Base-by-base conservation (phyloP, 2,329 filamentous ascomycete species). In the Alternaria infectoria region DNA sequence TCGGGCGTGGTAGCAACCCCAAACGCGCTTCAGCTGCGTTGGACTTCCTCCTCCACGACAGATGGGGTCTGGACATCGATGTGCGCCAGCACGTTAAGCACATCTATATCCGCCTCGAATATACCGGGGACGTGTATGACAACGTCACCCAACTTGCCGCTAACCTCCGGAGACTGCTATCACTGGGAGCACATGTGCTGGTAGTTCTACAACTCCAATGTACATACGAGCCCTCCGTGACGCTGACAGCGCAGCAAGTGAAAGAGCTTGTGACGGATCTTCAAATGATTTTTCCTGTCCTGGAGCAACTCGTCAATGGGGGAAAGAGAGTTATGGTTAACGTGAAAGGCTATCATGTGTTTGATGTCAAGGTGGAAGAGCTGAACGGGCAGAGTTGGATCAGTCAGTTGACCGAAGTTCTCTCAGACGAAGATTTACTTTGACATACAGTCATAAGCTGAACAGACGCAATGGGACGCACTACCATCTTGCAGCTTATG, bases 191-290 rank as follows among this genome's bases (percentile, higher is more conserved):
- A 3, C 3, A 17, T 40, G 8, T 1, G 32, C 32, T 15, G 4
- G 32, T 40, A 1, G 9, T 40, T 5, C 2, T 40, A 10, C 4
- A 40, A 5, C 4, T 40, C 2, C 32, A 17, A 40, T 40, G 15
- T 40, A 3, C 1, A 10, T 2, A 40, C 13, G 3, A 2, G 4
- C 8, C 8, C 25, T 9, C 0, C 0, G 0, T 2, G 8, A 40
- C 32, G 32, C 4, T 40, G 32, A 3, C 1, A 40, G 2, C 1
- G 15, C 32, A n/a, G 4, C 32, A 10, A 17, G 0, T 40, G 0
- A 3, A 6, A 40, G 9, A 1, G 2, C 4, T 40, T 40, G 32
- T 40, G 15, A 10, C 0, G 15, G 6, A 10, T 15, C 15, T 40
- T 10, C 8, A 1, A 0, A 0, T 5, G 4, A 4, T 40, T 0